Conservation (phyloP, 1,284 basidiomycete genomes). For the Megacollybia platyphylla region DNA sequence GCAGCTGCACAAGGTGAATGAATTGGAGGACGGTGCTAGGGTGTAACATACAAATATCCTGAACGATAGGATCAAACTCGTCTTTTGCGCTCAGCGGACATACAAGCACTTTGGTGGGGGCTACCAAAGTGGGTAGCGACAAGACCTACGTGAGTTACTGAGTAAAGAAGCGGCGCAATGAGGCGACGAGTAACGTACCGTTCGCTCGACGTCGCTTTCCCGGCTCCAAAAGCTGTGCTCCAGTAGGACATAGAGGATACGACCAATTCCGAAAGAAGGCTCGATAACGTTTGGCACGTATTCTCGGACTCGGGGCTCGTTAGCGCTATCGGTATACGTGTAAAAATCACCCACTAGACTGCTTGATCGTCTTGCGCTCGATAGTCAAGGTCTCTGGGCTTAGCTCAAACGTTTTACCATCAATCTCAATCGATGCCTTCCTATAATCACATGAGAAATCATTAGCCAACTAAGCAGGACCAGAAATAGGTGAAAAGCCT, state of each 20-base stretch:
- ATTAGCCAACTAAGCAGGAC: neutral
- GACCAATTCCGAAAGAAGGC: conserved; percentile 96
- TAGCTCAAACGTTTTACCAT: conserved; percentile 6
- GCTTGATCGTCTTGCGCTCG: conserved; percentile 81
- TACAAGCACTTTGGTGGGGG: conserved; percentile 6
- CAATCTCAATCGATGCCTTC: conserved; percentile 2
- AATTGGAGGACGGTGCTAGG: conserved; percentile 6
- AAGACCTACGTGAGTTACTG: conserved; percentile 2
- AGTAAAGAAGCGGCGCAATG: conserved; percentile 6
- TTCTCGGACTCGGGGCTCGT: conserved; percentile 62
- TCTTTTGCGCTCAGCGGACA: conserved; percentile 79
- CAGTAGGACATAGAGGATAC: conserved; percentile 88
- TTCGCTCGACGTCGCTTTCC: conserved; percentile 82
- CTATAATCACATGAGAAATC: conserved; percentile 1
- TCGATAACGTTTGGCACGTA: conserved; percentile 98
- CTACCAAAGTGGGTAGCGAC: conserved; percentile 5
- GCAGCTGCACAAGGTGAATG: conserved; percentile 36
- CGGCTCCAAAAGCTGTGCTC: conserved; percentile 97
- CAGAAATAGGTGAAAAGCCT: conserved; percentile 2
- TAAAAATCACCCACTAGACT: conserved; percentile 52
- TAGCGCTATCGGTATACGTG: conserved; percentile 5
- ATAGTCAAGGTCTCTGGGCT: conserved; percentile 39
- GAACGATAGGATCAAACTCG: conserved; percentile 76
- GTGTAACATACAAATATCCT: conserved; percentile 74
- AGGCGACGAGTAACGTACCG: conserved; percentile 37